Conservation (phyloP, 2,329 filamentous ascomycete species). For the Fusarium cyanostomum region DNA sequence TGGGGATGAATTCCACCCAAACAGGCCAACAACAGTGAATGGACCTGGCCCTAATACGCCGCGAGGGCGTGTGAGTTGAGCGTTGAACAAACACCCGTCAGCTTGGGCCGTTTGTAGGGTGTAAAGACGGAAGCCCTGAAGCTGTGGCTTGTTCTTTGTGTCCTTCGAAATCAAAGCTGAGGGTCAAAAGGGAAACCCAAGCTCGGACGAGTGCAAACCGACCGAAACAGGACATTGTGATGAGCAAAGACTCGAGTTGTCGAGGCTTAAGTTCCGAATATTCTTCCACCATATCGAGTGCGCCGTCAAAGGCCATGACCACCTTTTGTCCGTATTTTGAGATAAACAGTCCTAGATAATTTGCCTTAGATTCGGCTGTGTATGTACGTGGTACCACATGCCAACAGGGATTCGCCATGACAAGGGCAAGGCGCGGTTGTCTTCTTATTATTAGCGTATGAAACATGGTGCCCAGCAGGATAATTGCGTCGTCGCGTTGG, state of each 20-base stretch:
- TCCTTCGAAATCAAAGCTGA: slow-evolving; percentile 15
- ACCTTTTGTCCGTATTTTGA: slow-evolving; percentile 22
- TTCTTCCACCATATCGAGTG: slow-evolving; percentile 1
- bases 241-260: not conserved
- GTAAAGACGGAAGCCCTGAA: slow-evolving; percentile 11
- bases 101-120: slow-evolving; percentile 1
- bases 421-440: slow-evolving; percentile 30
- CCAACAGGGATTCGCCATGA: slow-evolving; percentile 33
- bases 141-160: not conserved
- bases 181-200: slow-evolving; percentile 5
- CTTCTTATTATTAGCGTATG: slow-evolving; percentile 41
- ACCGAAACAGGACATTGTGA: slow-evolving; percentile 8
- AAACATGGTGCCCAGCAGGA: slow-evolving; percentile 42
- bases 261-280: slow-evolving; percentile 22
- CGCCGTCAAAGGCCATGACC: not conserved
- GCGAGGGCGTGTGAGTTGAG: slow-evolving; percentile 29
- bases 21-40: slow-evolving; percentile 31
- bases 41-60: slow-evolving; percentile 28
- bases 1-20: slow-evolving; percentile 32
- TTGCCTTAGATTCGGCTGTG: slow-evolving; percentile 36
- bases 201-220: slow-evolving; percentile 3
- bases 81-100: slow-evolving; percentile 24
- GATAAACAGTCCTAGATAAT: slow-evolving; percentile 39
- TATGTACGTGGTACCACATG: too few relatives aligned
- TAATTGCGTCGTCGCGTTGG: slow-evolving; percentile 39